These are phyloP conservation scores for Fusarium dlaminii DNA, from an alignment of 2,329 filamentous ascomycete species.

Conservation along the genomic window DNA sequence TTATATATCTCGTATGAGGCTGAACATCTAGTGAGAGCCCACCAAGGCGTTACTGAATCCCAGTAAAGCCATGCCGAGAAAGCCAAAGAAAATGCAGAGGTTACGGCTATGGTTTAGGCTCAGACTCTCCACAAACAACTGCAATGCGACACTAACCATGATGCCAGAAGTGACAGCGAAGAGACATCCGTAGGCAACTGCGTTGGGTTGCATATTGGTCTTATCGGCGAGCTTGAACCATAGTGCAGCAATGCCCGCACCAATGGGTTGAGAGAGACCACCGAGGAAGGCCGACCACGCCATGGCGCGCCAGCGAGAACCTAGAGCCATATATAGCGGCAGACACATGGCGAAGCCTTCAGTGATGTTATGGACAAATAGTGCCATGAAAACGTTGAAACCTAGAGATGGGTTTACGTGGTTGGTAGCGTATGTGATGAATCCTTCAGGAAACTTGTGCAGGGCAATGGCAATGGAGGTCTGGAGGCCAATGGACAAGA, in stretches of 20 bases:
- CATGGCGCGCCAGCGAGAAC: slow-evolving; percentile 83
- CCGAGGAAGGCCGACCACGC: slow-evolving; percentile 85
- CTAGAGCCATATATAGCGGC: slow-evolving; percentile 89
- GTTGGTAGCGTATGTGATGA: slow-evolving; percentile 95
- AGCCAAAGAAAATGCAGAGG: slow-evolving; percentile 81
- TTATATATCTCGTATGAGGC: not conserved
- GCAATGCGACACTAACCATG: slow-evolving; percentile 92
- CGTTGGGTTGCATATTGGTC: slow-evolving; percentile 59
- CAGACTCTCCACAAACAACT: slow-evolving; percentile 87
- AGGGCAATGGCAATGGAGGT: slow-evolving; percentile 94
- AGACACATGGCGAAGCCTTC: slow-evolving; percentile 96
- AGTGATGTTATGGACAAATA: slow-evolving; percentile 98
- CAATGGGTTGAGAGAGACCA: slow-evolving; percentile 86
- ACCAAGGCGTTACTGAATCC: slow-evolving; percentile 87
- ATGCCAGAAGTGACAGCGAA: slow-evolving; percentile 93
- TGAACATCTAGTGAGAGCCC: slow-evolving; percentile 56
- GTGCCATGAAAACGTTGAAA: slow-evolving; percentile 90
- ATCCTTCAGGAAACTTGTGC: slow-evolving; percentile 91
- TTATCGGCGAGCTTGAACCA: slow-evolving; percentile 80
- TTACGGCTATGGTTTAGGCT: slow-evolving; percentile 82
- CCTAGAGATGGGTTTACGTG: slow-evolving; percentile 91
- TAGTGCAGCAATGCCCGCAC: slow-evolving; percentile 82
- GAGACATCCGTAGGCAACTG: slow-evolving; percentile 78
- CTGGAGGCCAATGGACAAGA: slow-evolving; percentile 93
- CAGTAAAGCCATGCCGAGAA: slow-evolving; percentile 87